Percentiles rank a stretch among this genome's conserved stretches.
phyloP scores from a whole-genome alignment of 257 asterid species.

The Solanum chiquidenum region DNA sequence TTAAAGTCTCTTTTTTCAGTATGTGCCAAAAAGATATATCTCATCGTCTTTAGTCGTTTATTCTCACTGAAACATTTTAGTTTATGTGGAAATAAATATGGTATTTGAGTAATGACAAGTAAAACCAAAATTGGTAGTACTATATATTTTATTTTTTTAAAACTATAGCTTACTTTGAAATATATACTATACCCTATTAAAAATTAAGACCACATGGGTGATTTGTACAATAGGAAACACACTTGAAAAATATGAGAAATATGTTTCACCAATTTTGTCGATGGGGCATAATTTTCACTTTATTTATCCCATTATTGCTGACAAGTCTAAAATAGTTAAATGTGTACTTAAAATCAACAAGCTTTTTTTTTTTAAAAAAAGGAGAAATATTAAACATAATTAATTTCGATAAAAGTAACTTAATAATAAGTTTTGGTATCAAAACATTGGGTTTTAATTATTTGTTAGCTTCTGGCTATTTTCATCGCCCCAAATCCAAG shows the following conservation, averaged over 20 bases:
- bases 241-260: not conserved
- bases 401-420: too few species aligned
- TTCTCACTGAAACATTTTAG: not conserved
- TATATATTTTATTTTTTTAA: not conserved
- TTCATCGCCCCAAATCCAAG: too few species aligned
- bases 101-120: not conserved
- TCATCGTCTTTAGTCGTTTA: not conserved
- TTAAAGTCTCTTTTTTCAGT: not conserved
- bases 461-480: not conserved
- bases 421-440: too few species aligned
- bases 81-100: not conserved
- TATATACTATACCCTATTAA: not conserved
- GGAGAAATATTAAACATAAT: too few species aligned
- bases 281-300: not conserved
- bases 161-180: not conserved
- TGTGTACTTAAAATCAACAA: too few species aligned
- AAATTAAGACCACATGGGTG: not conserved
- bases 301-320: too few species aligned
- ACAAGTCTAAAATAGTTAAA: too few species aligned
- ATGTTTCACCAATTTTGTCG: not conserved
- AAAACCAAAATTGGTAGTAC: not conserved
- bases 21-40: not conserved
- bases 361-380: too few species aligned
- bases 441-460: not conserved
- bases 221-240: not conserved